phyloP scores from a whole-genome alignment of 2,329 filamentous ascomycete species.

The Colletotrichum abscissum region DNA sequence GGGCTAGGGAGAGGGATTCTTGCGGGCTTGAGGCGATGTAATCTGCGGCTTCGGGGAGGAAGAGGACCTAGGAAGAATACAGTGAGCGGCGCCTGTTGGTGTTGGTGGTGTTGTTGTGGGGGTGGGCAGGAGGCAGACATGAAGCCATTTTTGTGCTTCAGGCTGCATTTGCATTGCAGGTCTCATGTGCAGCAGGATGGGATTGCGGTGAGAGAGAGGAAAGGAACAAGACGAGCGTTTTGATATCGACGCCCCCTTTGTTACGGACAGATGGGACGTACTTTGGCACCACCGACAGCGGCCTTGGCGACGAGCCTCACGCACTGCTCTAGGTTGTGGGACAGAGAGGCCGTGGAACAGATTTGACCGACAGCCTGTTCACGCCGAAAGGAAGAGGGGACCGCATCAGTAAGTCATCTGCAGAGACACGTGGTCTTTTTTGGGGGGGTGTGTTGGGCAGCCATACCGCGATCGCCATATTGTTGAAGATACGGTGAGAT shows the following conservation, averaged over 20 bases:
- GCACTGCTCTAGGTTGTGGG: slow-evolving; percentile 84
- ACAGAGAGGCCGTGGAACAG: slow-evolving; percentile 83
- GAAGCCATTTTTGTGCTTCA: background rate
- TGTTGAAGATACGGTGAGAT: slow-evolving; percentile 9
- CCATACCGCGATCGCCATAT: slow-evolving; percentile 45
- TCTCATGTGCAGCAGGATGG: background rate
- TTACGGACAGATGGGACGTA: slow-evolving; percentile 46
- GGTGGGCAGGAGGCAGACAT: background rate
- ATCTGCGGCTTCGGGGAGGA: slow-evolving; percentile 92
- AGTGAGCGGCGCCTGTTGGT: background rate
- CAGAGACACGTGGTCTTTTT: slow-evolving; percentile 9
- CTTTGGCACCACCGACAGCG: slow-evolving; percentile 80
- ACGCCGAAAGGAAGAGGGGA: background rate
- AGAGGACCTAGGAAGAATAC: slow-evolving; percentile 70
- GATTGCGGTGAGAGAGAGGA: background rate
- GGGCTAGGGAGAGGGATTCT: slow-evolving; percentile 78
- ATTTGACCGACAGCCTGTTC: slow-evolving; percentile 87
- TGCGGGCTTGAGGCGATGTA: slow-evolving; percentile 80
- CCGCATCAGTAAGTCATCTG: slow-evolving; percentile 8
- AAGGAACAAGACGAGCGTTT: background rate
- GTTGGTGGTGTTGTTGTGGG: no score
- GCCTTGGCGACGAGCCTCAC: slow-evolving; percentile 78
- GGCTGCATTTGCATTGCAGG: background rate
- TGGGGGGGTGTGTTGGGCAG: background rate
- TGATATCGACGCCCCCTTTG: background rate